Conservation (phyloP, 2,329 filamentous ascomycete species). For the Diplodia corticola region DNA sequence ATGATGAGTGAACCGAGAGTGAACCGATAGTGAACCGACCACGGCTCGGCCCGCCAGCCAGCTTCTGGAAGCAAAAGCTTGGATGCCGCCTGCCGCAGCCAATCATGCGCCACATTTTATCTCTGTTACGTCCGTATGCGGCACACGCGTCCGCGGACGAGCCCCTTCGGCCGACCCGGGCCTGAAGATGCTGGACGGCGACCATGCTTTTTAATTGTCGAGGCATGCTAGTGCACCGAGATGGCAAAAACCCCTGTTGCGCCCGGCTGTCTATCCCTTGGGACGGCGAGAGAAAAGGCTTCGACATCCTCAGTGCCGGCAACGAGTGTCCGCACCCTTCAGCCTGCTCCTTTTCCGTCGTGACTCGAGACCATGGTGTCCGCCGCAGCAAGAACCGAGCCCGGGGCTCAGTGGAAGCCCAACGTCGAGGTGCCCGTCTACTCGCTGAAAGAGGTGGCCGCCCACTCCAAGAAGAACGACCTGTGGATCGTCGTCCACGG, state of each 20-base stretch:
- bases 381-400: conserved; percentile 19
- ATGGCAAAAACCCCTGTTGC: neutral
- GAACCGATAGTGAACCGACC: too few species aligned
- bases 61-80: neutral
- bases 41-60: conserved; percentile 5
- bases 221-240: neutral
- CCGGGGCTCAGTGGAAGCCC: conserved; percentile 29
- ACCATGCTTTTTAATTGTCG: conserved; percentile 12
- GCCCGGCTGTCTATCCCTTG: neutral
- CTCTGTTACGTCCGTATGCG: neutral
- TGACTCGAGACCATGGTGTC: neutral
- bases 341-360: neutral
- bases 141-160: neutral
- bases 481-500: conserved; percentile 59
- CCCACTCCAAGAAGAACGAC: conserved; percentile 52
- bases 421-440: conserved; percentile 29
- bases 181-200: neutral
- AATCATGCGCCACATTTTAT: neutral
- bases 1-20: too few species aligned
- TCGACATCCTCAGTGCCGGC: neutral
- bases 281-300: neutral
- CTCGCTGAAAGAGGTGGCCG: conserved; percentile 48
- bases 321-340: neutral
- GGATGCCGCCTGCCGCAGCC: neutral
- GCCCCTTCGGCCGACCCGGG: neutral